Conservation (phyloP, 495 filamentous ascomycete genomes). For the Symbiotaphrina buchneri region DNA sequence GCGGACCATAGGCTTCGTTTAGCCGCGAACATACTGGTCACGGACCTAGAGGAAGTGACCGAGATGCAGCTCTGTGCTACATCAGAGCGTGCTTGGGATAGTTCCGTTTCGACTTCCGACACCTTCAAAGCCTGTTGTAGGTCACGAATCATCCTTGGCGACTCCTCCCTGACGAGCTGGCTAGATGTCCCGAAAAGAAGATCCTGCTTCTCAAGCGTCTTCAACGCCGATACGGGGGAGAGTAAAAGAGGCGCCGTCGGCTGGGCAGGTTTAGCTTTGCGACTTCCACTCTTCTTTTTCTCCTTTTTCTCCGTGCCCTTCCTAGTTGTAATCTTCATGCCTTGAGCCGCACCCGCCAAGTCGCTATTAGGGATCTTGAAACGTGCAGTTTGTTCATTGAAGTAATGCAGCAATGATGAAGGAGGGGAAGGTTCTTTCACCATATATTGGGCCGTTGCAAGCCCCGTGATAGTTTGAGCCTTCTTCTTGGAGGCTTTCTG, state of each 20-base stretch:
- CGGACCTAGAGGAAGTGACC: no score
- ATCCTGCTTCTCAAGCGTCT: conserved; percentile 47
- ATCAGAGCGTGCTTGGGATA: conserved; percentile 1
- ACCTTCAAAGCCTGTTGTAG: conserved; percentile 44
- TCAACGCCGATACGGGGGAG: conserved; percentile 49
- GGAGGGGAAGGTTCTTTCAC: conserved; percentile 10
- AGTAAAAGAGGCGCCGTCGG: conserved; percentile 28
- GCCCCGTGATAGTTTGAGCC: conserved; percentile 61
- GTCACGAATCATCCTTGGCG: conserved; percentile 41
- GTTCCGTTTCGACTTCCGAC: conserved; percentile 17
- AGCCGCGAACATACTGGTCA: no score
- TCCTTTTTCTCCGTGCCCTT: background rate
- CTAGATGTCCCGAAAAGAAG: conserved; percentile 86
- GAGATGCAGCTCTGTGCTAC: no score
- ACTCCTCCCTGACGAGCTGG: conserved; percentile 60
- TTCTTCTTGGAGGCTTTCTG: conserved; percentile 44
- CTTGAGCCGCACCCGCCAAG: background rate
- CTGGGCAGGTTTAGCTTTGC: conserved; percentile 21
- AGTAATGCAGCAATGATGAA: conserved; percentile 13
- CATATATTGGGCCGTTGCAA: conserved; percentile 59
- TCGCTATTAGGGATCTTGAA: conserved; percentile 1
- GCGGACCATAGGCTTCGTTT: conserved; percentile 39
- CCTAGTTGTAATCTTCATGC: background rate
- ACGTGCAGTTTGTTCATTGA: no score
- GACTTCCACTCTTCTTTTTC: conserved; percentile 15